phyloP scores from a whole-genome alignment of 2,329 filamentous ascomycete species.

The Nigrospora oryzae region DNA sequence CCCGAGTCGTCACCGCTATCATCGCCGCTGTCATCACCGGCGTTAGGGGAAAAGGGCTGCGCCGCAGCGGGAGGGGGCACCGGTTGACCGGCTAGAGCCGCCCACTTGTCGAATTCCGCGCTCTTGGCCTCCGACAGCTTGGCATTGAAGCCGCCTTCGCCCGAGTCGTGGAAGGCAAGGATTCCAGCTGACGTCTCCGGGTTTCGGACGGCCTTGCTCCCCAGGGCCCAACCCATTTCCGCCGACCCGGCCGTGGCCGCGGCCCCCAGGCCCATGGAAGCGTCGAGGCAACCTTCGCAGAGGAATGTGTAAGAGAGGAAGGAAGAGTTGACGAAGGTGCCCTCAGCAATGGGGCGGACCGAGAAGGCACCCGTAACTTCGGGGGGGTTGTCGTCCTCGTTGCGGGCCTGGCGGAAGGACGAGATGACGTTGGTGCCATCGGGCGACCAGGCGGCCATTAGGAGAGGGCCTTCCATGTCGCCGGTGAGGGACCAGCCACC shows the following conservation, averaged over 20 bases:
- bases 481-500: conserved; percentile 34
- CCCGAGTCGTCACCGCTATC: conserved; percentile 10
- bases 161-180: conserved; percentile 22
- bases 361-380: conserved; percentile 30
- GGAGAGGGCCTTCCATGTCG: conserved; percentile 33
- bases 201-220: conserved; percentile 12
- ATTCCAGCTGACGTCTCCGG: conserved; percentile 11
- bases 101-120: conserved; percentile 27
- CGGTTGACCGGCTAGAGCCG: conserved; percentile 26
- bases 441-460: conserved; percentile 35
- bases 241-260: conserved; percentile 12
- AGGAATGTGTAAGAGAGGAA: conserved; percentile 37
- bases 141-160: conserved; percentile 19
- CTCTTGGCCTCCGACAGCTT: conserved; percentile 24
- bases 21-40: conserved; percentile 9
- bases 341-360: conserved; percentile 29
- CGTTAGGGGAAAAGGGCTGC: conserved; percentile 5
- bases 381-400: conserved; percentile 33
- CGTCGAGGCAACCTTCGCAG: conserved; percentile 27
- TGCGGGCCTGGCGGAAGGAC: conserved; percentile 32
- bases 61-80: conserved; percentile 14
- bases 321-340: conserved; percentile 30
- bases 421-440: conserved; percentile 26
- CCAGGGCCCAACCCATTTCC: conserved; percentile 28
- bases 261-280: conserved; percentile 16